Base-by-base conservation (phyloP, 768 basidiomycete species). In the Kwoniella bestiolae region DNA sequence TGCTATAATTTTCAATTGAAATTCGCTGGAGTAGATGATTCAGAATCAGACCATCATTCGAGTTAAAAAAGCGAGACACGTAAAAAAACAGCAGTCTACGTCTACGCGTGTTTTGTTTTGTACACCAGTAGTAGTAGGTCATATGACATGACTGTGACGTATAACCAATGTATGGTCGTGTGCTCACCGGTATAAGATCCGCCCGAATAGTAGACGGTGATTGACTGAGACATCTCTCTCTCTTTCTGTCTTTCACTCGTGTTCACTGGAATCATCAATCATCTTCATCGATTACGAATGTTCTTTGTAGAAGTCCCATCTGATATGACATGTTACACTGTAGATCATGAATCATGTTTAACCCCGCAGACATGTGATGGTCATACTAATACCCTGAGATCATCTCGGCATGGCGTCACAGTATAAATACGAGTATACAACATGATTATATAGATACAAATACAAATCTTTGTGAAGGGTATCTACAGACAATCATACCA, bases 381-480 rank as follows among this genome's bases (percentile, higher is more conserved):
- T 14, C 38, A 35, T 12, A 41, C 38, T 14, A 11, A 35, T 12
- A 41, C 38, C 38, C 38, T 41, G 38, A 41, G 38, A n/a, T 18
- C 38, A 41, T 16, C 12, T 41, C 38, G 38, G 14, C 38, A 41
- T 8, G 3, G 18, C 5, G 38, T n/a, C 38, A 41, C 14, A 25
- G 56, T 58, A 25, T 12, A 23, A n/a, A n/a, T n/a, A n/a, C n/a
- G n/a, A n/a, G n/a, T n/a, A 41, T 41, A 41, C 38, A 41, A 41
- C 38, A 18, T 41, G 12, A 41, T 63, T 28, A 63, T 5, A 45
- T 45, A n/a, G 62, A 56, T 63, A 63, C 62, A 57, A 56, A 63
- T 1, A 61, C 60, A 28, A 77, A 64, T 6, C 53, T 35, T 62
- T 74, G 75, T 6, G 32, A 32, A 0, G 75, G 73, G 63, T 77